phyloP scores from a whole-genome alignment of 1,284 basidiomycete genomes.

The Coniferiporia sulphurascens region DNA sequence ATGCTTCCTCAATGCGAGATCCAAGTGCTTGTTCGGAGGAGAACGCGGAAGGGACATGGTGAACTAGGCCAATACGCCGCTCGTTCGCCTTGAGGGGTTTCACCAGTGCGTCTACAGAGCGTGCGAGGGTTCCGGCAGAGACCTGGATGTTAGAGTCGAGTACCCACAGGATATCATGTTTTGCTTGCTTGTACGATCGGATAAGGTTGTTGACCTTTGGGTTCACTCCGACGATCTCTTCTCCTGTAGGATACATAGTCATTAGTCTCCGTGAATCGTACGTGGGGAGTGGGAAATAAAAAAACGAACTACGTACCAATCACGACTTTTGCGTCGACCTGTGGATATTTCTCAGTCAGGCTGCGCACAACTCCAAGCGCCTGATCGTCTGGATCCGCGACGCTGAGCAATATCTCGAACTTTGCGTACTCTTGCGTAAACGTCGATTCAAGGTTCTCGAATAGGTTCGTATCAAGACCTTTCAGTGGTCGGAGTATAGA shows the following conservation, averaged over 20 bases:
- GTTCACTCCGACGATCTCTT: slow-evolving; percentile 82
- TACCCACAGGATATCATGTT: slow-evolving; percentile 93
- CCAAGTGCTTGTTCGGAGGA: slow-evolving; percentile 67
- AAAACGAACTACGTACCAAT: slow-evolving; percentile 52
- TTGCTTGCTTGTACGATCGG: slow-evolving; percentile 74
- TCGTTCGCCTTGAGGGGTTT: slow-evolving; percentile 29
- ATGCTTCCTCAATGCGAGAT: slow-evolving; percentile 87
- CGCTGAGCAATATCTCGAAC: slow-evolving; percentile 84
- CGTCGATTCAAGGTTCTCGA: slow-evolving; percentile 88
- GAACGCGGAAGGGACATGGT: slow-evolving; percentile 92
- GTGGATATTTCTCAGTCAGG: slow-evolving; percentile 71
- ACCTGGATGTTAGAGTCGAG: slow-evolving; percentile 91
- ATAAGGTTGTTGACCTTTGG: slow-evolving; percentile 98
- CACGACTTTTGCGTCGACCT: slow-evolving; percentile 65
- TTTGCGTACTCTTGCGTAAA: slow-evolving; percentile 86
- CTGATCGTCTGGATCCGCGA: slow-evolving; percentile 80
- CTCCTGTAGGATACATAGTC: slow-evolving; percentile 38
- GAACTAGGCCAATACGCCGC: slow-evolving; percentile 78
- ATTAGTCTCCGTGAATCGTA: not conserved
- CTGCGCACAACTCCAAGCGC: slow-evolving; percentile 75
- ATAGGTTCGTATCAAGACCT: slow-evolving; percentile 89
- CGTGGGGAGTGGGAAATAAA: too few relatives aligned
- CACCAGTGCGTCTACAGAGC: slow-evolving; percentile 76
- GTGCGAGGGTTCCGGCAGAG: slow-evolving; percentile 75
- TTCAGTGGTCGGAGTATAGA: slow-evolving; percentile 89